Evolutionary conservation across 2,329 filamentous ascomycete genomes (phyloP).

Genomic region (Ophiocordyceps camponoti-leonardi): DNA sequence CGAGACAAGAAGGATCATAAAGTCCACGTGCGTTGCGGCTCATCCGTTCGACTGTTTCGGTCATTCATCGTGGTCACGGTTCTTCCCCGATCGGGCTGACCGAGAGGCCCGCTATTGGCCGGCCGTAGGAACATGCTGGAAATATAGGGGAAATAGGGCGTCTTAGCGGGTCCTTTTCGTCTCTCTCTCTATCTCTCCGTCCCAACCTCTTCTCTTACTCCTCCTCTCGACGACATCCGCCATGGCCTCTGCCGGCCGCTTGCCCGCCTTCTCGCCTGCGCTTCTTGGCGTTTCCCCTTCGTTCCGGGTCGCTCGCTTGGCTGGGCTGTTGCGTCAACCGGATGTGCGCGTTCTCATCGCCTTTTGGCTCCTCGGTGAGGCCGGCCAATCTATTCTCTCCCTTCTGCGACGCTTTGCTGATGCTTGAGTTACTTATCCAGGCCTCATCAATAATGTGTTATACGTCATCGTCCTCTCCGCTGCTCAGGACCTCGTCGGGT

Average conservation of each 20-base stretch:
- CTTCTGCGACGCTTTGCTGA: neutral
- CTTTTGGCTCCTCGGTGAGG: slow-evolving; percentile 84
- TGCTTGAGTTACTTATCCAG: slow-evolving; percentile 6
- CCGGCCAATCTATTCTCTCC: neutral
- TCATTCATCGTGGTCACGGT: too few species aligned
- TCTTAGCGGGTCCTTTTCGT: neutral
- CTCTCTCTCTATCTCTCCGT: neutral
- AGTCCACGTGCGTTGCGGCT: neutral
- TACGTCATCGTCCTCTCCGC: slow-evolving; percentile 95
- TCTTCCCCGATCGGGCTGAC: too few species aligned
- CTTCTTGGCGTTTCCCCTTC: slow-evolving; percentile 41
- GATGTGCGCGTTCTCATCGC: slow-evolving; percentile 58
- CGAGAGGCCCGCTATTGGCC: too few species aligned
- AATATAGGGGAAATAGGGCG: neutral
- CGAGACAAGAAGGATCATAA: neutral
- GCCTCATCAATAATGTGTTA: slow-evolving; percentile 81
- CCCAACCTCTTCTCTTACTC: neutral
- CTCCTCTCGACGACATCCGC: neutral
- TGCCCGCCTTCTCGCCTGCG: slow-evolving; percentile 23
- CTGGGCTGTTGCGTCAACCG: slow-evolving; percentile 44
- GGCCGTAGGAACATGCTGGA: too few species aligned
- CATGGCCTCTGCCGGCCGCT: neutral
- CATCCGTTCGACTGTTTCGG: neutral
- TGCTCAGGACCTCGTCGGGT: slow-evolving; percentile 86
- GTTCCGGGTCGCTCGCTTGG: slow-evolving; percentile 56